A percentile compares a stretch with the other conserved stretches of the same genome.
These are phyloP conservation scores for Cyphellophora attinorum DNA, from an alignment of 2,329 filamentous ascomycete species.

Conservation along the genomic window DNA sequence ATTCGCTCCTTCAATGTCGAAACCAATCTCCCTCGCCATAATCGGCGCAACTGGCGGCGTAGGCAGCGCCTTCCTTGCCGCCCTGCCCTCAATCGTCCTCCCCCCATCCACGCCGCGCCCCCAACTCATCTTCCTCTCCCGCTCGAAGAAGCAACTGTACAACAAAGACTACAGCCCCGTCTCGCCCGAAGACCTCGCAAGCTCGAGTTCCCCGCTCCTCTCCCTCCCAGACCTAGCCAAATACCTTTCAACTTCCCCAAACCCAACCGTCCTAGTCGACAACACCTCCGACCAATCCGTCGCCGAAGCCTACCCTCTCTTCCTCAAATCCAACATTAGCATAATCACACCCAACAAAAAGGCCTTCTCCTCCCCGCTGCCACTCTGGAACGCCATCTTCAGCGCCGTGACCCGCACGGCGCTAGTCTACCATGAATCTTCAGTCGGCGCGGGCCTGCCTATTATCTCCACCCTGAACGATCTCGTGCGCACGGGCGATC, in stretches of 20 bases:
- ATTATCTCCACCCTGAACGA: constrained; percentile 91
- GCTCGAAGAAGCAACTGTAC: constrained; percentile 70
- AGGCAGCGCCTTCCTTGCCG: constrained; percentile 79
- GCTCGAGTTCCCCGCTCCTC: constrained; percentile 56
- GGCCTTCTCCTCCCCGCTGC: constrained; percentile 74
- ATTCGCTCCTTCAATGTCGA: too few species aligned
- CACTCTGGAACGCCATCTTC: constrained; percentile 84
- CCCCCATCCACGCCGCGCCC: constrained; percentile 61
- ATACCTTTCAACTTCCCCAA: constrained; percentile 68
- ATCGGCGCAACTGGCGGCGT: constrained; percentile 79
- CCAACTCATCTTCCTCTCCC: constrained; percentile 73
- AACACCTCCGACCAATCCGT: constrained; percentile 89
- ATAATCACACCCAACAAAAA: constrained; percentile 99
- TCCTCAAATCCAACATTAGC: constrained; percentile 73
- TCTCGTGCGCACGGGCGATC: constrained; percentile 85
- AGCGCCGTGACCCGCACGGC: constrained; percentile 55
- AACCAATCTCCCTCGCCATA: constrained; percentile 15
- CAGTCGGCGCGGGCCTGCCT: constrained; percentile 84
- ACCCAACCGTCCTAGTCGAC: constrained; percentile 77
- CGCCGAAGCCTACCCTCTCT: constrained; percentile 70
- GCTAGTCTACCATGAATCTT: constrained; percentile 89
- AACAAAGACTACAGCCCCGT: constrained; percentile 50
- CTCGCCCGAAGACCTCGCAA: constrained; percentile 51
- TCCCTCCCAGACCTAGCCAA: constrained; percentile 61
- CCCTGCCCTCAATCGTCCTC: constrained; percentile 60